A percentile compares a stretch with the other conserved stretches of the same genome.
Evolutionary conservation across 2,329 filamentous ascomycete genomes (phyloP).

Genomic region (Botryotinia narcissicola): DNA sequence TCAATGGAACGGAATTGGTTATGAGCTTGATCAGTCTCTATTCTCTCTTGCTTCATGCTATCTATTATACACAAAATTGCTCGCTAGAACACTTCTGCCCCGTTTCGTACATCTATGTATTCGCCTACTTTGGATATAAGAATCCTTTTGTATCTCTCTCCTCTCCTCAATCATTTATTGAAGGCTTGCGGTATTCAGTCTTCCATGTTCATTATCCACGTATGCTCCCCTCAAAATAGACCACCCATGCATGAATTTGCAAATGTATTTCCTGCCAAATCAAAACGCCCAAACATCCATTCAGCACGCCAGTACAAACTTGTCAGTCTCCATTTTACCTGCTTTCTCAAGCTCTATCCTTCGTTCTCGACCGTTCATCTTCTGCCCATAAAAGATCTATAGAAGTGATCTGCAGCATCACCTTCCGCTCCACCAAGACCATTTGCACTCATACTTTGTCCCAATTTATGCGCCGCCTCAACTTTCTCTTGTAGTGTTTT

Average conservation of each 20-base stretch:
- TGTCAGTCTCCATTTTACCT: neutral
- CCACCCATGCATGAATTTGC: slow-evolving; percentile 8
- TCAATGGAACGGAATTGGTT: too few species aligned
- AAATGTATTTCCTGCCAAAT: slow-evolving; percentile 2
- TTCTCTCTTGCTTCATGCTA: slow-evolving; percentile 7
- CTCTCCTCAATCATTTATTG: neutral
- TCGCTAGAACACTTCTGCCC: neutral
- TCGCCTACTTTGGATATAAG: neutral
- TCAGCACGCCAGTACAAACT: neutral
- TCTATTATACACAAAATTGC: slow-evolving; percentile 4
- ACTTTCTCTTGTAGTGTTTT: slow-evolving; percentile 81
- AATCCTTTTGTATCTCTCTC: neutral
- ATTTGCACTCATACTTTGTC: slow-evolving; percentile 55
- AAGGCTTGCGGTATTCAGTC: neutral
- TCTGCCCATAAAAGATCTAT: slow-evolving; percentile 79
- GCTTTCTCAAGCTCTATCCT: neutral
- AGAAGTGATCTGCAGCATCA: slow-evolving; percentile 84
- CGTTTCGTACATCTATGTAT: neutral
- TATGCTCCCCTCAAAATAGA: slow-evolving; percentile 2
- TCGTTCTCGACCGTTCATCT: slow-evolving; percentile 40
- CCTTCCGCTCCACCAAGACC: slow-evolving; percentile 60
- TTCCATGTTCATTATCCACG: slow-evolving; percentile 14
- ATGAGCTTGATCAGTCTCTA: neutral
- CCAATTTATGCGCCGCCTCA: slow-evolving; percentile 74
- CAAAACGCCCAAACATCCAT: slow-evolving; percentile 13